phyloP scores from a whole-genome alignment of 371 early-diverging fungal species.

The Saksenaea oblongispora region DNA sequence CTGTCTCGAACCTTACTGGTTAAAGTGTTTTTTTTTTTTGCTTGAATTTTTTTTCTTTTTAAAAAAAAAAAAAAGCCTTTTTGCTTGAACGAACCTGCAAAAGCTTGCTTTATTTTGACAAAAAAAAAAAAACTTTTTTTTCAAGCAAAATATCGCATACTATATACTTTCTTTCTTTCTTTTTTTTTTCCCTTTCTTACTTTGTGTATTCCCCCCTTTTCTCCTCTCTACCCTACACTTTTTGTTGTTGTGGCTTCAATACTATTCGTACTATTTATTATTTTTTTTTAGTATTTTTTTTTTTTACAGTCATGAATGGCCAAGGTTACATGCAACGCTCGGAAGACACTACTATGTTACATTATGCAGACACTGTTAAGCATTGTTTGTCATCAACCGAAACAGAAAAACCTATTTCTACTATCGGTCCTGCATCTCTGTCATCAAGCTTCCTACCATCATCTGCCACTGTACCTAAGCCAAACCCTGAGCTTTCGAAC shows the following conservation, averaged over 20 bases:
- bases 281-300: background rate
- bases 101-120: no score
- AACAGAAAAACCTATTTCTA: background rate
- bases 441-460: conserved; percentile 4
- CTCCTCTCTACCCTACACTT: background rate
- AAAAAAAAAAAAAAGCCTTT: conserved; percentile 2
- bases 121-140: conserved; percentile 2
- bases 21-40: conserved; percentile 5
- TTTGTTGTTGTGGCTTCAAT: background rate
- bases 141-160: background rate
- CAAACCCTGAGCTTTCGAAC: conserved; percentile 8
- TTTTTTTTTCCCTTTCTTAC: background rate
- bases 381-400: conserved; percentile 3
- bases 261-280: background rate
- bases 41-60: background rate
- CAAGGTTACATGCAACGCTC: conserved; percentile 13
- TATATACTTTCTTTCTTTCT: background rate
- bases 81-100: conserved; percentile 5
- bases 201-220: background rate
- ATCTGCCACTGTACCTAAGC: background rate
- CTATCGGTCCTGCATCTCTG: background rate
- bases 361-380: conserved; percentile 6
- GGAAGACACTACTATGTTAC: conserved; percentile 7
- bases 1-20: conserved; percentile 4
- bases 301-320: conserved; percentile 1